These are phyloP conservation scores for Penicilliopsis zonata DNA, from an alignment of 495 filamentous ascomycete genomes.

Conservation along the genomic window DNA sequence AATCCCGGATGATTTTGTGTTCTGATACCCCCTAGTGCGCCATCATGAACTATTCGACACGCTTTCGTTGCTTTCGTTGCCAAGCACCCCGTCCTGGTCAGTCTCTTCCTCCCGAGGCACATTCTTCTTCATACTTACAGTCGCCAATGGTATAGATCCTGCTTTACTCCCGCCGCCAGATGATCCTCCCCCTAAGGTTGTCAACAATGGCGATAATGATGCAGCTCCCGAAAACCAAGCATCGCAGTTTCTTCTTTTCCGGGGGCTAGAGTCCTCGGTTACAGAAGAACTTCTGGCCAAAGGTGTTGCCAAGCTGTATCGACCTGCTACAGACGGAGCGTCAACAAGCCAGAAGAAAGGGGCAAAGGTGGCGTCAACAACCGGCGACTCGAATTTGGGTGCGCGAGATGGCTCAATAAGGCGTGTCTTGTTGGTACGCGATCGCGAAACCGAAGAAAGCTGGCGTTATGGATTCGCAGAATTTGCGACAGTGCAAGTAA, in stretches of 20 bases:
- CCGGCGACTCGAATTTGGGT: slow-evolving; percentile 58
- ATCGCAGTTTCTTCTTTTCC: slow-evolving; percentile 72
- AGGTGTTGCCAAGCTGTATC: slow-evolving; percentile 69
- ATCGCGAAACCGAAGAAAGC: slow-evolving; percentile 61
- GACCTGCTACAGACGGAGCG: slow-evolving; percentile 21
- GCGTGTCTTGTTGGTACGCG: slow-evolving; percentile 68
- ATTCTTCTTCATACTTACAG: slow-evolving; percentile 6
- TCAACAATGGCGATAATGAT: slow-evolving; percentile 70
- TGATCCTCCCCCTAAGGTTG: slow-evolving; percentile 23
- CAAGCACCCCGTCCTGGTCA: slow-evolving; percentile 57
- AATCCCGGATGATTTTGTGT: not conserved
- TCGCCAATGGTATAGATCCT: slow-evolving; percentile 10
- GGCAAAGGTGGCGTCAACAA: slow-evolving; percentile 63
- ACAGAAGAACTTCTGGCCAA: slow-evolving; percentile 69
- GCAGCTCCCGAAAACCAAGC: slow-evolving; percentile 60
- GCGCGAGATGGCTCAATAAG: slow-evolving; percentile 65
- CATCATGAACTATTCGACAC: slow-evolving; percentile 58
- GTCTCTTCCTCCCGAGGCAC: slow-evolving; percentile 10
- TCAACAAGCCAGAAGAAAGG: slow-evolving; percentile 33
- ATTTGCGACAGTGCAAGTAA: slow-evolving; percentile 53
- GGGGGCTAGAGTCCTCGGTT: slow-evolving; percentile 60
- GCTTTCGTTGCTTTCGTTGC: slow-evolving; percentile 62
- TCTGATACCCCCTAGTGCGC: slow-evolving; percentile 42
- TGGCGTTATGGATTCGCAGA: slow-evolving; percentile 88
- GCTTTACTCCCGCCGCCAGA: slow-evolving; percentile 18